These are phyloP conservation scores for Rhipidocladum racemiflorum DNA, from an alignment of 176 grass and related monocot species.

Conservation along the genomic window DNA sequence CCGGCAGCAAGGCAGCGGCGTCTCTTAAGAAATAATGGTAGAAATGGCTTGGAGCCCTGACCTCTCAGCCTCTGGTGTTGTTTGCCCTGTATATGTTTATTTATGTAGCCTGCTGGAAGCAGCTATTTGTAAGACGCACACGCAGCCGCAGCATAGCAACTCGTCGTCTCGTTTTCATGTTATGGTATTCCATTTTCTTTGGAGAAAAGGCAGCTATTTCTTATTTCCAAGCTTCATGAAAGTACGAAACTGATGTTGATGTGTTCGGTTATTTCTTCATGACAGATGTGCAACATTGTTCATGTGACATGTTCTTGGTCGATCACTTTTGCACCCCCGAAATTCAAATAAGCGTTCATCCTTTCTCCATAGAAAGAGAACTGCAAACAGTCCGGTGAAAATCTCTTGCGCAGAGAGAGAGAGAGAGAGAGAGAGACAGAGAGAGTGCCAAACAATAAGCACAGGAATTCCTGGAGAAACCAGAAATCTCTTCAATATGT, in stretches of 20 bases:
- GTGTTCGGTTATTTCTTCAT: background rate
- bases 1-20: conserved; percentile 20
- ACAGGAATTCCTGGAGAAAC: background rate
- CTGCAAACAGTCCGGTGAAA: background rate
- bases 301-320: background rate
- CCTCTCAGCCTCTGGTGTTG: background rate
- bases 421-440: background rate
- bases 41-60: conserved; percentile 23
- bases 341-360: background rate
- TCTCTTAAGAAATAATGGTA: conserved; percentile 25
- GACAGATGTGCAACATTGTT: background rate
- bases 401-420: too few species aligned
- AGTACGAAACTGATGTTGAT: background rate
- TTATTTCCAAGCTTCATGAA: background rate
- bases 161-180: conserved; percentile 20
- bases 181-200: background rate
- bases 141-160: background rate
- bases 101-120: conserved; percentile 1
- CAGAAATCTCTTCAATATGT: background rate
- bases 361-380: background rate
- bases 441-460: background rate
- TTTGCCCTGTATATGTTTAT: conserved; percentile 13
- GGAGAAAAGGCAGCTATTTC: background rate
- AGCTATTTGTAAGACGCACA: conserved; percentile 8
- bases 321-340: background rate